phyloP scores from a whole-genome alignment of 2,329 filamentous ascomycete genomes.

The Lachnellula suecica region DNA sequence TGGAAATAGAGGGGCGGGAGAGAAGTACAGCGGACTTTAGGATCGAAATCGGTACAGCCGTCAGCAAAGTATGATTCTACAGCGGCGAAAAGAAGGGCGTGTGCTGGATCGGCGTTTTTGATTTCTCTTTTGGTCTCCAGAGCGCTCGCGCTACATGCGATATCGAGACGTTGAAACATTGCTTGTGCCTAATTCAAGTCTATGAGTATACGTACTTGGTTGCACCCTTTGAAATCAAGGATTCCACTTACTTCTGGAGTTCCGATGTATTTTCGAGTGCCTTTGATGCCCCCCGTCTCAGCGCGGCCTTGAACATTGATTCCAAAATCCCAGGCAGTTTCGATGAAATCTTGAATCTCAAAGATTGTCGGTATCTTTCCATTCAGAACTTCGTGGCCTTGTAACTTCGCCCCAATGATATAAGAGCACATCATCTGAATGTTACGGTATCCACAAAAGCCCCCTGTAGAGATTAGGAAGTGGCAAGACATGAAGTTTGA shows the following conservation, averaged over 20 bases:
- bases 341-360: constrained; percentile 81
- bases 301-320: constrained; percentile 72
- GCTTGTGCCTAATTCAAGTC: constrained; percentile 64
- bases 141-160: constrained; percentile 64
- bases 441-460: constrained; percentile 93
- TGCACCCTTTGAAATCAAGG: constrained; percentile 1
- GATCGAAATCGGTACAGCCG: constrained; percentile 46
- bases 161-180: constrained; percentile 67
- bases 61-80: constrained; percentile 74
- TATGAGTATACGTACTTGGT: constrained; percentile 9
- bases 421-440: constrained; percentile 90
- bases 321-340: constrained; percentile 82
- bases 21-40: constrained; percentile 68
- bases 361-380: constrained; percentile 72
- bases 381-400: constrained; percentile 60
- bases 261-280: constrained; percentile 94
- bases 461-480: constrained; percentile 48
- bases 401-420: constrained; percentile 58
- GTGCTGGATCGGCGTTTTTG: constrained; percentile 28
- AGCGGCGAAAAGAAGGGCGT: constrained; percentile 56
- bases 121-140: constrained; percentile 48
- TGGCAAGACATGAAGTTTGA: background rate
- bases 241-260: constrained; percentile 70
- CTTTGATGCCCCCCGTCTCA: constrained; percentile 83
- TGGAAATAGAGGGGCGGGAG: constrained; percentile 89